phyloP scores from a whole-genome alignment of 2,329 filamentous ascomycete species.

The Aspergillus arachidicola region DNA sequence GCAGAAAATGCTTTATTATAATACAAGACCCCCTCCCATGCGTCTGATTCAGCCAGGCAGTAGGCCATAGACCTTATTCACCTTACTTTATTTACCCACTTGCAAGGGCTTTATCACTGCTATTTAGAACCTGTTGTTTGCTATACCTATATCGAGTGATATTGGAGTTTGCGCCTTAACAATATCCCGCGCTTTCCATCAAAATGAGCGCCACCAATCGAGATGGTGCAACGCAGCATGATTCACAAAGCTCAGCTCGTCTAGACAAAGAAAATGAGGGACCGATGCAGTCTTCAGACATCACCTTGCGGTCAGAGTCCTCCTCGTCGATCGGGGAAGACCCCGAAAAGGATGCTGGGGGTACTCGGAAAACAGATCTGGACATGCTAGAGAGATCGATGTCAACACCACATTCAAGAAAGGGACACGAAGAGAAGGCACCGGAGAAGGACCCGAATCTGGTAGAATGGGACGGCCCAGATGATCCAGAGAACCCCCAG shows the following conservation, averaged over 20 bases:
- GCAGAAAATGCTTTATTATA: not conserved
- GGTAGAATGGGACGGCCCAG: constrained; percentile 36
- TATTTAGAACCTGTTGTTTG: not conserved
- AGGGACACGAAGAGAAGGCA: constrained; percentile 9
- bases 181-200: not conserved
- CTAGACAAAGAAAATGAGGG: constrained; percentile 8
- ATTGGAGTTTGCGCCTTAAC: not conserved
- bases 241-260: constrained; percentile 8
- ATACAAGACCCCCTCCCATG: not conserved
- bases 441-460: constrained; percentile 31
- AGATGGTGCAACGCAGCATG: constrained; percentile 3
- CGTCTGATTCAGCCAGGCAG: not conserved
- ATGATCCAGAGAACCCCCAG: constrained; percentile 37
- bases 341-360: constrained; percentile 13
- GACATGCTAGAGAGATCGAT: constrained; percentile 11
- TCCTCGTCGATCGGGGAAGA: constrained; percentile 6
- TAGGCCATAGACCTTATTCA: not conserved
- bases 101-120: not conserved
- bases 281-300: constrained; percentile 14
- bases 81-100: not conserved
- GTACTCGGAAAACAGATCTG: not conserved
- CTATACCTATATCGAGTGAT: not conserved
- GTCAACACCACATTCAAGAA: constrained; percentile 8
- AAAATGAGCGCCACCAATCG: constrained; percentile 9
- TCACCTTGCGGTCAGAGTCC: constrained; percentile 16